phyloP scores from a whole-genome alignment of 2,329 filamentous ascomycete species.

The Tolypocladium tropicale region DNA sequence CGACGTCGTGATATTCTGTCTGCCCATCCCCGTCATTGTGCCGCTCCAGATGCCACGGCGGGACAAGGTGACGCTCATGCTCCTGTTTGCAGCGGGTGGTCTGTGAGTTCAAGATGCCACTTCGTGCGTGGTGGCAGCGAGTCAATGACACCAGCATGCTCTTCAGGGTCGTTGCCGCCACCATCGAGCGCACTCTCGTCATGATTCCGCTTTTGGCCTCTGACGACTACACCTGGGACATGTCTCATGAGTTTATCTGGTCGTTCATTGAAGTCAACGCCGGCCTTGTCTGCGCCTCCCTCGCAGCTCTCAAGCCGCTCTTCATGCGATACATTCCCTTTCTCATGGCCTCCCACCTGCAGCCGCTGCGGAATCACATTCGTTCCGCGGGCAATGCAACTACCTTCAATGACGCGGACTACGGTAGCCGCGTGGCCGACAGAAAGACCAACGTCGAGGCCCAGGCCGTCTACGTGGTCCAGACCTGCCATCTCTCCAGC shows the following conservation, averaged over 20 bases:
- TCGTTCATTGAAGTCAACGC: conserved; percentile 37
- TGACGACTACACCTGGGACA: conserved; percentile 15
- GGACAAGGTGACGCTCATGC: conserved; percentile 39
- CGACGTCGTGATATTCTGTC: conserved; percentile 32
- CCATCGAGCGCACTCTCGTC: conserved; percentile 16
- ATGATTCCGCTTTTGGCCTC: conserved; percentile 12
- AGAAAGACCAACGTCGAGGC: too few species aligned
- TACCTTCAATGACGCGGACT: too few species aligned
- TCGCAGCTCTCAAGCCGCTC: conserved; percentile 39
- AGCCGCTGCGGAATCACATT: too few species aligned
- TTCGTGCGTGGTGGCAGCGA: too few species aligned
- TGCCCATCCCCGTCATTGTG: conserved; percentile 33
- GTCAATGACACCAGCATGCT: background rate
- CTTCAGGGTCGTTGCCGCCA: conserved; percentile 15
- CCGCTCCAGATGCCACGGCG: conserved; percentile 34
- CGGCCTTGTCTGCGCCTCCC: conserved; percentile 37
- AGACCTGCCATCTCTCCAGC: conserved; percentile 12
- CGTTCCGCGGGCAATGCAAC: too few species aligned
- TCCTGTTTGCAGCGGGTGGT: conserved; percentile 28
- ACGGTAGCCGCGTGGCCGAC: too few species aligned
- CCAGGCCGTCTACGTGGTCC: too few species aligned
- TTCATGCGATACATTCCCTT: conserved; percentile 24
- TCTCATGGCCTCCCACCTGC: conserved; percentile 13
- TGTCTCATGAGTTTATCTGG: conserved; percentile 24
- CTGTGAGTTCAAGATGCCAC: conserved; percentile 9